Evolutionary conservation across 495 filamentous ascomycete species (phyloP), one percentile per base, ranked within the genome.

Genomic region (Penicillium cataractarum): DNA sequence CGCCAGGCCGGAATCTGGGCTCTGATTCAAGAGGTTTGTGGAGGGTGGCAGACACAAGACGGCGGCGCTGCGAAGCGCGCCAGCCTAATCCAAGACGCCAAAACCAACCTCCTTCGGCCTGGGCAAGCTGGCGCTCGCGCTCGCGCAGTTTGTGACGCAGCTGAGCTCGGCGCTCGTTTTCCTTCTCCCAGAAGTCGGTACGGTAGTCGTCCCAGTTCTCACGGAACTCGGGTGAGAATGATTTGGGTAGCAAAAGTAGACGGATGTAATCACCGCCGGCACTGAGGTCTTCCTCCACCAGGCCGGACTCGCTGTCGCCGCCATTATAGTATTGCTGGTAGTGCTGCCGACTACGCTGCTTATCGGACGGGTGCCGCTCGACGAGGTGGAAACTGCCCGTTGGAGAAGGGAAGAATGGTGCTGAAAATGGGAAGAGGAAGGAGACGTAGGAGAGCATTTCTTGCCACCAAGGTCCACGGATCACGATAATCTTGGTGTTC

Each of bases 131-230:
- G 32, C 83, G 82, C 64, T 91, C 86, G 6, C 83, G 83, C 60
- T 85, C 82, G 53, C 84, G 83, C 24, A 95, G 71, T 67, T 89
- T 88, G 51, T 84, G 78, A 46, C 92, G 84, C 39, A 97, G 77
- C 50, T 89, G 73, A 6, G 87, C 84, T 15, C 95, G 90, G 4
- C 92, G 86, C 76, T 95, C 92, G 67, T 99, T 99, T 75, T 99
- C 96, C 62, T 87, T 88, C 65, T 97, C 95, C 95, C 95, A 99
- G 71, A 96, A 99, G 61, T 97, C 93, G 29, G 88, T 84, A 35
- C 96, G 84, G 74, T 94, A 99, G 4, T 92, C 74, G 68, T 99
- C 95, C 95, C 95, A 99, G 62, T 96, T 96, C 70, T 97, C 92
- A n/a, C 95, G 86, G 71, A 99, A 98, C 56, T 90, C 90, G 0